Conservation (phyloP, 805 yeast species). For the Monosporozyma servazzii region DNA sequence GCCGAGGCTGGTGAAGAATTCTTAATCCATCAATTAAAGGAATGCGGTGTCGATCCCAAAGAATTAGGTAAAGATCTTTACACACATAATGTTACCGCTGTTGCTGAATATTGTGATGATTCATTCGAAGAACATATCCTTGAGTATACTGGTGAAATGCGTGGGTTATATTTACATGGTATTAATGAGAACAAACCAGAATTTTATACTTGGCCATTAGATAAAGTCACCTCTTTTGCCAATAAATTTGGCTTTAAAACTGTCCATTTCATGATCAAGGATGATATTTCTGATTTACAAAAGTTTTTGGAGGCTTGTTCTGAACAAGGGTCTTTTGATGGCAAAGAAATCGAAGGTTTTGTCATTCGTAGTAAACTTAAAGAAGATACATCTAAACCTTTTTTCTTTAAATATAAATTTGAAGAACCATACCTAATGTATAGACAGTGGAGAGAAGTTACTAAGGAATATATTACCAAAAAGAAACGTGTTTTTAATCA, state of each 20-base stretch:
- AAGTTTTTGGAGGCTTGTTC: constrained; percentile 47
- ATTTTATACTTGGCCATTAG: constrained; percentile 60
- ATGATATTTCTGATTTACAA: constrained; percentile 35
- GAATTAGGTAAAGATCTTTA: constrained; percentile 52
- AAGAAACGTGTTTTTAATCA: constrained; percentile 33
- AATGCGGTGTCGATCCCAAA: constrained; percentile 31
- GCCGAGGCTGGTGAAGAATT: constrained; percentile 61
- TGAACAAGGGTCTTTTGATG: constrained; percentile 60
- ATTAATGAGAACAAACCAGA: constrained; percentile 56
- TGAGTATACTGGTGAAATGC: constrained; percentile 50
- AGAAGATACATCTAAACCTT: constrained; percentile 32
- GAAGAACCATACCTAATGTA: constrained; percentile 91
- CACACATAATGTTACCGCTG: constrained; percentile 60
- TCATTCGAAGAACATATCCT: constrained; percentile 87
- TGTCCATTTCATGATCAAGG: constrained; percentile 40
- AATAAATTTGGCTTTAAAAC: constrained; percentile 56
- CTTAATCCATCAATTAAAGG: constrained; percentile 44
- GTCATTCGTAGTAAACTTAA: constrained; percentile 59
- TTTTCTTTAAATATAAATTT: constrained; percentile 86
- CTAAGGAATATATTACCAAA: constrained; percentile 43
- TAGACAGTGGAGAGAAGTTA: constrained; percentile 83
- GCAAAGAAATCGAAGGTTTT: constrained; percentile 82
- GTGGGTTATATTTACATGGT: constrained; percentile 90
- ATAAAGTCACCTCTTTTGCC: constrained; percentile 52
- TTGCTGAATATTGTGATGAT: constrained; percentile 90